These are phyloP conservation scores for Aciculosporium take DNA, from an alignment of 2,329 filamentous ascomycete genomes.

Conservation along the genomic window DNA sequence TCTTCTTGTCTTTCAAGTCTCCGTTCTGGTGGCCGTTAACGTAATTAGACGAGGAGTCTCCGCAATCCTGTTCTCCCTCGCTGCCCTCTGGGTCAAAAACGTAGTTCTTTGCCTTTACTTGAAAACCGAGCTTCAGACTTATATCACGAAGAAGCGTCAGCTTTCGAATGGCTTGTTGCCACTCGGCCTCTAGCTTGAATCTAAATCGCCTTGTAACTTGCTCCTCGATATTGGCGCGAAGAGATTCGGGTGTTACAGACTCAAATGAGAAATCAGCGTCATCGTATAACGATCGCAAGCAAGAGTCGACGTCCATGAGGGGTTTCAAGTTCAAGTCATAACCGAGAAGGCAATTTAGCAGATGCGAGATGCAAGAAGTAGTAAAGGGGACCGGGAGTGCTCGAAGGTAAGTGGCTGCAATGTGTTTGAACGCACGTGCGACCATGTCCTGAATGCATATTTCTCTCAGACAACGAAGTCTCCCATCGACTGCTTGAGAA, in stretches of 20 bases:
- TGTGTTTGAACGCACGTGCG: conserved; percentile 88
- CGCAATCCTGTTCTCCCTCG: conserved; percentile 17
- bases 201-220: conserved; percentile 65
- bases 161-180: conserved; percentile 54
- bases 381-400: conserved; percentile 67
- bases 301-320: conserved; percentile 59
- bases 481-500: conserved; percentile 51
- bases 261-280: conserved; percentile 75
- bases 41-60: conserved; percentile 18
- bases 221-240: conserved; percentile 54
- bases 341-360: conserved; percentile 88
- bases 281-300: conserved; percentile 60
- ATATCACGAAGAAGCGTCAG: conserved; percentile 82
- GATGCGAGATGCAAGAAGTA: conserved; percentile 66
- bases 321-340: conserved; percentile 63
- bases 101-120: conserved; percentile 58
- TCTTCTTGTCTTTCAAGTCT: conserved; percentile 30
- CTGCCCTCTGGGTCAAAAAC: conserved; percentile 18
- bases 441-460: conserved; percentile 87
- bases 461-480: conserved; percentile 61
- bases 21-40: conserved; percentile 28
- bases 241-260: conserved; percentile 56
- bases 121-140: conserved; percentile 75
- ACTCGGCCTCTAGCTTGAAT: conserved; percentile 54
- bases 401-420: conserved; percentile 64